phyloP scores from a whole-genome alignment of 2,329 filamentous ascomycete genomes.

The Phialocephala sp. region DNA sequence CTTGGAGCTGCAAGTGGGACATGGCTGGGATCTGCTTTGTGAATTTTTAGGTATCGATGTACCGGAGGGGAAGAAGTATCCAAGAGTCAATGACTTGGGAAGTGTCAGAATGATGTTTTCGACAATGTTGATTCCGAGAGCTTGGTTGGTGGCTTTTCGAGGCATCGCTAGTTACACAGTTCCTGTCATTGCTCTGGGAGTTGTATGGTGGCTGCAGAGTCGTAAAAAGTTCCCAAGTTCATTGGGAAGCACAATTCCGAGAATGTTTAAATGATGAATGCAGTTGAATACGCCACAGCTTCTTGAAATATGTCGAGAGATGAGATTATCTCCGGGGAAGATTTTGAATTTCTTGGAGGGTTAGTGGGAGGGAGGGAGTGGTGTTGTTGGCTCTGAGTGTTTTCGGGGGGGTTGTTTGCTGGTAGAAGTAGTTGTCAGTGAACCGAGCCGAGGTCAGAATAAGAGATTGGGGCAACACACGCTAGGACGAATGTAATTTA shows the following conservation, averaged over 20 bases:
- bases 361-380: too few relatives aligned
- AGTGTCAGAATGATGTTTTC: neutral
- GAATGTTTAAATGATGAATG: neutral
- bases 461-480: too few relatives aligned
- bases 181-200: neutral
- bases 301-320: too few relatives aligned
- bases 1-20: conserved; percentile 6
- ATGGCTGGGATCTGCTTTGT: conserved; percentile 4
- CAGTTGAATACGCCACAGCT: too few relatives aligned
- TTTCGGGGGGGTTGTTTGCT: too few relatives aligned
- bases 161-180: neutral
- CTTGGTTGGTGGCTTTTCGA: neutral
- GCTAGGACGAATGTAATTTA: too few relatives aligned
- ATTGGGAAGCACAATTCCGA: neutral
- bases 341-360: too few relatives aligned
- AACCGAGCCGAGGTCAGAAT: too few relatives aligned
- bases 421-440: too few relatives aligned
- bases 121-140: neutral
- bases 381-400: too few relatives aligned
- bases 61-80: neutral
- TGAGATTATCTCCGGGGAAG: too few relatives aligned
- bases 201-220: neutral
- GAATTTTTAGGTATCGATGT: neutral
- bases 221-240: neutral
- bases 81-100: neutral